Conservation (phyloP, 2,329 filamentous ascomycete genomes). For the Paraconiothyrium sp. region DNA sequence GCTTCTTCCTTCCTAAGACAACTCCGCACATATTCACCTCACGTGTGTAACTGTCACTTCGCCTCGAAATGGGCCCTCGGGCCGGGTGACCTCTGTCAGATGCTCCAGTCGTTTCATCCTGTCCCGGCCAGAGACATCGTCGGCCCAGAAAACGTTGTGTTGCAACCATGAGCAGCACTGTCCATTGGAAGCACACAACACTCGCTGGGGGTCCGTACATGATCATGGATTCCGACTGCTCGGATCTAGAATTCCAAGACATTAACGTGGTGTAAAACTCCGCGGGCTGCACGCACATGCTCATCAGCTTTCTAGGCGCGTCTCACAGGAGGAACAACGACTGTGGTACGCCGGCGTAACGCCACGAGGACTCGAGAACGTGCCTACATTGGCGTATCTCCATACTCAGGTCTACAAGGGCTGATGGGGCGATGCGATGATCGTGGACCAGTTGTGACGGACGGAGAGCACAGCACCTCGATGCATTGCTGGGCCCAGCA, state of each 20-base stretch:
- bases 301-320: neutral
- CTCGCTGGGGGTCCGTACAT: neutral
- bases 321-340: neutral
- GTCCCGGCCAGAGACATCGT: slow-evolving; percentile 1
- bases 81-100: neutral
- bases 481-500: neutral
- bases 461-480: neutral
- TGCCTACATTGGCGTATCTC: neutral
- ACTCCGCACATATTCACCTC: neutral
- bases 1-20: neutral
- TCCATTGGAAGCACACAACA: slow-evolving; percentile 4
- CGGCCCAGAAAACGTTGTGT: slow-evolving; percentile 4
- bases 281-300: slow-evolving; percentile 1
- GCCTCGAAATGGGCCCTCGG: neutral
- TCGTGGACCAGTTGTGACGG: slow-evolving; percentile 2
- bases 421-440: neutral
- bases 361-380: slow-evolving; percentile 8
- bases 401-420: slow-evolving; percentile 8
- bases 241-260: neutral
- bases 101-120: neutral
- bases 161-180: neutral
- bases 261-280: slow-evolving; percentile 1
- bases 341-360: slow-evolving; percentile 5
- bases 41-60: neutral
- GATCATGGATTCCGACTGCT: slow-evolving; percentile 1